phyloP scores from a whole-genome alignment of 2,329 filamentous ascomycete genomes.

The Stemphylium beticola region DNA sequence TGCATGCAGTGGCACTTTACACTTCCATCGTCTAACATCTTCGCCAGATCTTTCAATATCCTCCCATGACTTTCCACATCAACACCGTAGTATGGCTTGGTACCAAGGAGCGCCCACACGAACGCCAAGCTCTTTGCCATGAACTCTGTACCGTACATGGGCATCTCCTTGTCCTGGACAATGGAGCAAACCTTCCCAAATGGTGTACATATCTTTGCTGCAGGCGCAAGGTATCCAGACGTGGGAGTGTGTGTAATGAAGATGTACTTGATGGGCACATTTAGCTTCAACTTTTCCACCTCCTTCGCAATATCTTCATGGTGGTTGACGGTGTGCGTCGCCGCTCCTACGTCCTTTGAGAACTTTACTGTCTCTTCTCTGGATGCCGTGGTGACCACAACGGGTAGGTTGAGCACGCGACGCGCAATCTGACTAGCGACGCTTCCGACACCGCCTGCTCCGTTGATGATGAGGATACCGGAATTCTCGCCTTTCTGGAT shows the following conservation, averaged over 20 bases:
- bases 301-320: conserved; percentile 4
- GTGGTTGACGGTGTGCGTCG: conserved; percentile 10
- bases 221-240: conserved; percentile 6
- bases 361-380: conserved; percentile 11
- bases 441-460: conserved; percentile 10
- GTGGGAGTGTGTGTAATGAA: conserved; percentile 12
- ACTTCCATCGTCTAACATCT: neutral
- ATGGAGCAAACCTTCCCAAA: conserved; percentile 11
- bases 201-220: conserved; percentile 2
- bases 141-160: conserved; percentile 14
- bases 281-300: conserved; percentile 1
- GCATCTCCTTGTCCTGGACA: conserved; percentile 10
- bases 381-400: conserved; percentile 11
- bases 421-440: conserved; percentile 12
- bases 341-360: conserved; percentile 8
- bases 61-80: conserved; percentile 3
- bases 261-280: conserved; percentile 8
- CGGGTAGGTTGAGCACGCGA: conserved; percentile 5
- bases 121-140: conserved; percentile 13
- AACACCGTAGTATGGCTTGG: conserved; percentile 10
- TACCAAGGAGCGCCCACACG: conserved; percentile 6
- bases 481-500: conserved; percentile 1
- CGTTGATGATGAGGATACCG: conserved; percentile 10
- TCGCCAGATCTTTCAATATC: conserved; percentile 1
- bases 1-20: conserved; percentile 9